Evolutionary conservation across 1,284 basidiomycete genomes (phyloP).

Genomic region (Lignosus rhinocerotis): DNA sequence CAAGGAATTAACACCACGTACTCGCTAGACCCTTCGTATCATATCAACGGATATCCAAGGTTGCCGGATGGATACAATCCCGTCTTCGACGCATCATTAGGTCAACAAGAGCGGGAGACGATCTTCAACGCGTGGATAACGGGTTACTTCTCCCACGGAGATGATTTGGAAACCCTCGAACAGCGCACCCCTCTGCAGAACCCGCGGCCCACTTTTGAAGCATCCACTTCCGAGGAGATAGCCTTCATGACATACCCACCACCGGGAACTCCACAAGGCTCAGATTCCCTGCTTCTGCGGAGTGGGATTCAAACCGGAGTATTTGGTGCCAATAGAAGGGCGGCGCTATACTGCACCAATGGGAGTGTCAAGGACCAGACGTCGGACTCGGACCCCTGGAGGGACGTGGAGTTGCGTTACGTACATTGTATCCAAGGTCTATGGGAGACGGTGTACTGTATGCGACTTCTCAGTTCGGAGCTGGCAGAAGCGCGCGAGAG

Average conservation of each 20-base stretch:
- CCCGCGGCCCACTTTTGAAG: slow-evolving; percentile 8
- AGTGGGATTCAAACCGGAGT: slow-evolving; percentile 3
- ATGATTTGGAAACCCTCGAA: slow-evolving; percentile 7
- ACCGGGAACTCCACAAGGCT: slow-evolving; percentile 1
- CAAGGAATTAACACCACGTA: neutral
- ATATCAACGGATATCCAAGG: slow-evolving; percentile 3
- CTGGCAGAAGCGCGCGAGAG: neutral
- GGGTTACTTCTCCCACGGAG: slow-evolving; percentile 16
- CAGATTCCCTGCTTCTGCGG: slow-evolving; percentile 1
- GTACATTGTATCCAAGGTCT: slow-evolving; percentile 9
- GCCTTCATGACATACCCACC: neutral
- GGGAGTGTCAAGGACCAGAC: neutral
- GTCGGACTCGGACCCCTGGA: neutral
- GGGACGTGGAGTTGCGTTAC: slow-evolving; percentile 10
- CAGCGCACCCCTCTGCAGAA: neutral
- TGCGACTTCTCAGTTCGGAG: neutral
- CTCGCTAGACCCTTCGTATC: slow-evolving; percentile 5
- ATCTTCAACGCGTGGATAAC: slow-evolving; percentile 10
- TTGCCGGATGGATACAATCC: slow-evolving; percentile 6
- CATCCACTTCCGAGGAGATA: slow-evolving; percentile 9
- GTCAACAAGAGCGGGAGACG: neutral
- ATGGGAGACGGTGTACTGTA: slow-evolving; percentile 14
- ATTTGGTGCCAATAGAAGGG: neutral
- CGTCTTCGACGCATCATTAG: slow-evolving; percentile 1
- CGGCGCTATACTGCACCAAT: neutral